Conservation (phyloP, 1,284 basidiomycete genomes). For the Tilletia setariae region DNA sequence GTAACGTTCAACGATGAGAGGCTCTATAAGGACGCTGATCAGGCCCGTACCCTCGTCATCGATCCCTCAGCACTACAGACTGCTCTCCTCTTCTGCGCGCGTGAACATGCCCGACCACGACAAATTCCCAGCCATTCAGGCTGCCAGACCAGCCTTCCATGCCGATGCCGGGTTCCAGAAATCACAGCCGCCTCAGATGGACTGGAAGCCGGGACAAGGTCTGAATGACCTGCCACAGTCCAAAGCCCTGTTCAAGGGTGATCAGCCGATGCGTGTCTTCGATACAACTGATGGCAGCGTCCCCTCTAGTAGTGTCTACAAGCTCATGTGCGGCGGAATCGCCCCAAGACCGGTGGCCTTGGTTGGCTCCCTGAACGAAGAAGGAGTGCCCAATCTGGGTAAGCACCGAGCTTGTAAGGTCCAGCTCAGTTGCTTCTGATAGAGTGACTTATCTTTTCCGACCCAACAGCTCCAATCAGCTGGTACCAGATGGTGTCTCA, state of each 20-base stretch:
- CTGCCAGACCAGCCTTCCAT: not conserved
- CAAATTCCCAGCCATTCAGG: not conserved
- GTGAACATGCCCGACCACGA: conserved; percentile 1
- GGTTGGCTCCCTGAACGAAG: conserved; percentile 35
- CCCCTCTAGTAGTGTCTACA: conserved; percentile 31
- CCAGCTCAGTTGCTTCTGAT: too few relatives aligned
- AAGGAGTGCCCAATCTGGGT: conserved; percentile 31
- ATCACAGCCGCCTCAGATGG: not conserved
- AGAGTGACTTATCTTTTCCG: not conserved
- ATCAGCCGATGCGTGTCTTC: conserved; percentile 23
- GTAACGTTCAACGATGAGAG: too few relatives aligned
- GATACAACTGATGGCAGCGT: conserved; percentile 37
- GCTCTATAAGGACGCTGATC: not conserved
- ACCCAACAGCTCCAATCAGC: conserved; percentile 30
- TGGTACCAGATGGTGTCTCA: conserved; percentile 48
- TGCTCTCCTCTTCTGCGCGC: not conserved
- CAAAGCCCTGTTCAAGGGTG: conserved; percentile 19
- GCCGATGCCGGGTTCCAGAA: not conserved
- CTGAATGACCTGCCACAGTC: conserved; percentile 2
- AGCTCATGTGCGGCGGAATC: conserved; percentile 40
- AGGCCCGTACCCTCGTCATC: not conserved
- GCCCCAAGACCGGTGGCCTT: conserved; percentile 42
- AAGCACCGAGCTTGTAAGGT: not conserved
- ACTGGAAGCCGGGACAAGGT: conserved; percentile 16
- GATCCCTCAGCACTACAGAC: too few relatives aligned